Conservation (phyloP, 1,284 basidiomycete species). For the Cyathus pygmaeus region DNA sequence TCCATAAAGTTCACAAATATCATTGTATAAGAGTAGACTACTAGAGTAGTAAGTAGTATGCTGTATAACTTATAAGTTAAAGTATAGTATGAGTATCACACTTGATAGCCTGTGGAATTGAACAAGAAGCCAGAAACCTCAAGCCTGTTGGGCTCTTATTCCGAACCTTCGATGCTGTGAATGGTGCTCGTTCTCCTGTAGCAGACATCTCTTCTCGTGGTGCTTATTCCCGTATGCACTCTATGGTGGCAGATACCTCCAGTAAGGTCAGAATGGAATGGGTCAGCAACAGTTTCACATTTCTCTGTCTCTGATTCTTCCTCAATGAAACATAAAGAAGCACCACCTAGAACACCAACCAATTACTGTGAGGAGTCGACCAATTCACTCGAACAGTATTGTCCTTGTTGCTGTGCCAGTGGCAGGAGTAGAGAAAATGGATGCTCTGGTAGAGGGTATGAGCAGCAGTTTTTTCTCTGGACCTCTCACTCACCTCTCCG, state of each 20-base stretch:
- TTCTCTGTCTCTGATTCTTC: slow-evolving; percentile 75
- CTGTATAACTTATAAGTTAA: too few species aligned
- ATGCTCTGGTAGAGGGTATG: slow-evolving; percentile 87
- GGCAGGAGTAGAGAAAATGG: slow-evolving; percentile 83
- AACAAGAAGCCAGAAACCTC: too few species aligned
- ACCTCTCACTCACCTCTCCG: slow-evolving; percentile 47
- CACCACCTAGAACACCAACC: slow-evolving; percentile 72
- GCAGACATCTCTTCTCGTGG: slow-evolving; percentile 11
- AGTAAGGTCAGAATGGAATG: slow-evolving; percentile 54
- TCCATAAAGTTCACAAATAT: too few species aligned
- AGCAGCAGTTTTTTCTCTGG: slow-evolving; percentile 64
- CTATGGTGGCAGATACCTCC: slow-evolving; percentile 66
- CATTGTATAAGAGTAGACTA: too few species aligned
- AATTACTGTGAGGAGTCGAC: slow-evolving; percentile 59
- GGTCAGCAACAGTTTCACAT: slow-evolving; percentile 49
- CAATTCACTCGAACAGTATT: slow-evolving; percentile 59
- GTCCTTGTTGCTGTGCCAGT: slow-evolving; percentile 81
- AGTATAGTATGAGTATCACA: too few species aligned
- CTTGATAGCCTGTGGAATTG: too few species aligned
- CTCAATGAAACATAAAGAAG: slow-evolving; percentile 68
- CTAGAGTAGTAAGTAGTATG: too few species aligned
- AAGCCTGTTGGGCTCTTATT: slow-evolving; percentile 42
- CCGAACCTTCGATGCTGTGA: slow-evolving; percentile 41
- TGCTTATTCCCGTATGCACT: slow-evolving; percentile 57
- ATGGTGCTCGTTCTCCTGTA: slow-evolving; percentile 32